Evolutionary conservation across 306 rosid genomes (phyloP).

Genomic region (Vigna trinervia): DNA sequence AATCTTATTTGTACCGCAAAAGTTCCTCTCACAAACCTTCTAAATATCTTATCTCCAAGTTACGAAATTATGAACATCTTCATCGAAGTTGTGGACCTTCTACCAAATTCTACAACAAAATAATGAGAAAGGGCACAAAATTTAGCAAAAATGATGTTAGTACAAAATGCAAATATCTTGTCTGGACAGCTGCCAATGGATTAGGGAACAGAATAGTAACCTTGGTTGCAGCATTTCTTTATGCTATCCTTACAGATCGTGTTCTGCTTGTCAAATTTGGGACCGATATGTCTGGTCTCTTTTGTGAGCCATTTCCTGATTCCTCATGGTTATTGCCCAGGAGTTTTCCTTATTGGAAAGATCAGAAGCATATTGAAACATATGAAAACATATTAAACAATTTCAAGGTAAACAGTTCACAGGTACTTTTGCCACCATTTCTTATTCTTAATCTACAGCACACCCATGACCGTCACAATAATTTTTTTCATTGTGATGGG

Average conservation of each 20-base stretch:
- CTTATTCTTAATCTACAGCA: constrained; percentile 69
- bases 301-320: constrained; percentile 75
- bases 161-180: constrained; percentile 65
- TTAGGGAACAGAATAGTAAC: constrained; percentile 81
- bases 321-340: constrained; percentile 70
- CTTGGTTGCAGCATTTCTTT: constrained; percentile 71
- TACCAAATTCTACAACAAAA: constrained; percentile 57
- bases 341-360: constrained; percentile 58
- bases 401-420: constrained; percentile 32
- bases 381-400: constrained; percentile 57
- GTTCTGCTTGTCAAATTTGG: constrained; percentile 76
- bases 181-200: constrained; percentile 70
- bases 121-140: constrained; percentile 47
- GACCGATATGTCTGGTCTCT: constrained; percentile 67
- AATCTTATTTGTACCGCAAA: constrained; percentile 64
- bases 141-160: constrained; percentile 38
- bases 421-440: constrained; percentile 49
- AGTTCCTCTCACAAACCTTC: constrained; percentile 63
- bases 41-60: constrained; percentile 60
- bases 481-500: constrained; percentile 35
- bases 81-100: constrained; percentile 75
- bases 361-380: constrained; percentile 55
- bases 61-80: constrained; percentile 74
- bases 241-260: constrained; percentile 75
- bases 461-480: constrained; percentile 65